Base-by-base conservation (phyloP, 1,284 basidiomycete genomes). In the Stereum hirsutum region DNA sequence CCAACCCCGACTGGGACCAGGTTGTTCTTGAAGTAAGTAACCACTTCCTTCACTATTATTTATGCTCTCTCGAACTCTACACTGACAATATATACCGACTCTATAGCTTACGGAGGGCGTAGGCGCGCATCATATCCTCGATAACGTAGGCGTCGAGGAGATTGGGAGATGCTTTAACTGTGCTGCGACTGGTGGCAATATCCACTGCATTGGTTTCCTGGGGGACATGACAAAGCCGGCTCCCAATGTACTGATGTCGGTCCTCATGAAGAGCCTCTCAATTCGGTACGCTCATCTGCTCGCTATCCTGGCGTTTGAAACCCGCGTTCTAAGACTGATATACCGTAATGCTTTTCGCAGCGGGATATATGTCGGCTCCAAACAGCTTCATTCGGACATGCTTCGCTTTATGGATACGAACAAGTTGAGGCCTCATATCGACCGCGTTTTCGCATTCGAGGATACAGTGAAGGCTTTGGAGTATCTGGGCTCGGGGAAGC, bases 361-460 rank as follows among this genome's bases (percentile, higher is more conserved):
- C 11, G 17, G 28, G 3, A 15, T 40, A 25, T 21, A 35, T 46
- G 30, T 52, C 48, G 33, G 37, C 15, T n/a, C 45, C 5, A 45
- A 45, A 19, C 25, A 56, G 50, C 17, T 42, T 12, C 65, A 68
- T 39, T 61, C 64, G 44, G 57, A 59, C 33, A 61, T 69, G 59
- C 60, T 62, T 49, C 54, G 57, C 19, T 55, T 65, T 32, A 48
- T 68, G 39, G 52, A 51, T 28, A 53, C 56, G 8, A 52, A 57
- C 26, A 45, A 58, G 40, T 49, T 69, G 41, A 50, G 52, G 46
- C 66, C 66, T 0, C 51, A 63, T 20, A 55, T 70, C 39, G 61
- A 68, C 56, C 63, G 59, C 49, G 63, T 68, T 2, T 69, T 70
- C 51, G 26, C 45, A 20, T 69, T 68, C 48, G 61, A 66, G 25